These are phyloP conservation scores for Blastobotrys chiropterorum DNA, from an alignment of 805 yeast species.

Conservation along the genomic window DNA sequence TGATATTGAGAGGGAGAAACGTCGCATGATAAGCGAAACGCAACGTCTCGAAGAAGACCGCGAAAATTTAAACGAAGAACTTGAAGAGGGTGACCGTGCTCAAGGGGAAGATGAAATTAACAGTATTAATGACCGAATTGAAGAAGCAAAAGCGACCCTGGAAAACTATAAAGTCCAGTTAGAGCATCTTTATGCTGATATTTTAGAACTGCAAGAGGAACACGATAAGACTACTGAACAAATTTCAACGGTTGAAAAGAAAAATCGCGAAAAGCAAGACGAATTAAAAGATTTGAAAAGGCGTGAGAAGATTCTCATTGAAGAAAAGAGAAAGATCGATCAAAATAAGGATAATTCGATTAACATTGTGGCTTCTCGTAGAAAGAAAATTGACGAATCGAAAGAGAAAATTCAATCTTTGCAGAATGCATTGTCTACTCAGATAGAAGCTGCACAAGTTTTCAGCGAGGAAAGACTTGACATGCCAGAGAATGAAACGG, in stretches of 20 bases:
- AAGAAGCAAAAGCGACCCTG: not conserved
- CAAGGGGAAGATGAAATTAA: not conserved
- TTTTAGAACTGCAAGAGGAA: too few relatives aligned
- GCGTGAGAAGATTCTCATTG: not conserved
- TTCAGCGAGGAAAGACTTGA: slow-evolving; percentile 4
- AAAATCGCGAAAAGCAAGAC: not conserved
- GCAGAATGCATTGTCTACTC: not conserved
- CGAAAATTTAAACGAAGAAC: not conserved
- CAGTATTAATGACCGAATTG: not conserved
- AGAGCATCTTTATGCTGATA: not conserved
- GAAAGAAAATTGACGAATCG: not conserved
- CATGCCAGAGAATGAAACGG: slow-evolving; percentile 1
- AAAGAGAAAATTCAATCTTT: not conserved
- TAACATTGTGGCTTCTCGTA: not conserved
- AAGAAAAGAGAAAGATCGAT: not conserved
- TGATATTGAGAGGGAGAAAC: not conserved
- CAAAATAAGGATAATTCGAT: not conserved
- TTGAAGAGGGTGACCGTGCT: not conserved
- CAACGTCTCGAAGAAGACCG: not conserved
- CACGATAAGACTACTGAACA: not conserved
- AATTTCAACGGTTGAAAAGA: not conserved
- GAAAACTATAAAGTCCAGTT: not conserved
- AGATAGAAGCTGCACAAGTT: not conserved
- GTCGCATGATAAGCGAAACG: not conserved
- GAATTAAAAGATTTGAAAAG: not conserved